These are phyloP conservation scores for Carex littledalei DNA, from an alignment of 176 grass and related monocot species.

Conservation along the genomic window DNA sequence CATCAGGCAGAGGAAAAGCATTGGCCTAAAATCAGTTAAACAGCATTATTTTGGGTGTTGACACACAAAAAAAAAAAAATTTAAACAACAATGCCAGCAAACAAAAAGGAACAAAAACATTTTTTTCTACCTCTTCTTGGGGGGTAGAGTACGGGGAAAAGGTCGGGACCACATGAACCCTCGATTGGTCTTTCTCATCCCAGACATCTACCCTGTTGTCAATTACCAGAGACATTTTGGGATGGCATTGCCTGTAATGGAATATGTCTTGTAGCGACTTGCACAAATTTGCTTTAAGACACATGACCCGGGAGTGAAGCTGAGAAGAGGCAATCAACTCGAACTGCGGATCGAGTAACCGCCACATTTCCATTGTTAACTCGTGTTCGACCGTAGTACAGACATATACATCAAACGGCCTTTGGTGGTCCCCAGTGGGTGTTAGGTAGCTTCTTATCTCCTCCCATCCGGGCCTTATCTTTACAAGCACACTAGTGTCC, in stretches of 20 bases:
- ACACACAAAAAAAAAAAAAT: neutral
- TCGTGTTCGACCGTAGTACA: constrained; percentile 90
- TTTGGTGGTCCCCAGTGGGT: constrained; percentile 53
- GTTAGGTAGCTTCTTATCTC: constrained; percentile 79
- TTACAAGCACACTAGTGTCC: constrained; percentile 92
- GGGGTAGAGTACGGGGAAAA: constrained; percentile 91
- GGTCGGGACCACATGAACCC: constrained; percentile 92
- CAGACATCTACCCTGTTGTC: constrained; percentile 93
- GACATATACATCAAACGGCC: constrained; percentile 93
- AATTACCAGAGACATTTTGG: constrained; percentile 87
- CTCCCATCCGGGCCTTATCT: constrained; percentile 90
- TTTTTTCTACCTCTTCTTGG: constrained; percentile 67
- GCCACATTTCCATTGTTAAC: constrained; percentile 97
- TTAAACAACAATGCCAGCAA: neutral
- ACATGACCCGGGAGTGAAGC: constrained; percentile 71
- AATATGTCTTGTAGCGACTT: constrained; percentile 86
- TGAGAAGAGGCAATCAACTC: constrained; percentile 65
- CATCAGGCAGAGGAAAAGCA: constrained; percentile 63
- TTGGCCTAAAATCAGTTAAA: constrained; percentile 47
- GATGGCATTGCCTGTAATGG: constrained; percentile 82
- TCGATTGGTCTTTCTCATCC: constrained; percentile 92
- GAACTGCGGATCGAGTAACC: constrained; percentile 87
- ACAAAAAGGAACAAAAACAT: constrained; percentile 6
- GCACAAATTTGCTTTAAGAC: constrained; percentile 83
- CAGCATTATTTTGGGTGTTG: constrained; percentile 18